Evolutionary conservation across 345 rosid genomes (phyloP), one percentile per base, ranked within the genome.

Genomic region (Cardamine chenopodiifolia): DNA sequence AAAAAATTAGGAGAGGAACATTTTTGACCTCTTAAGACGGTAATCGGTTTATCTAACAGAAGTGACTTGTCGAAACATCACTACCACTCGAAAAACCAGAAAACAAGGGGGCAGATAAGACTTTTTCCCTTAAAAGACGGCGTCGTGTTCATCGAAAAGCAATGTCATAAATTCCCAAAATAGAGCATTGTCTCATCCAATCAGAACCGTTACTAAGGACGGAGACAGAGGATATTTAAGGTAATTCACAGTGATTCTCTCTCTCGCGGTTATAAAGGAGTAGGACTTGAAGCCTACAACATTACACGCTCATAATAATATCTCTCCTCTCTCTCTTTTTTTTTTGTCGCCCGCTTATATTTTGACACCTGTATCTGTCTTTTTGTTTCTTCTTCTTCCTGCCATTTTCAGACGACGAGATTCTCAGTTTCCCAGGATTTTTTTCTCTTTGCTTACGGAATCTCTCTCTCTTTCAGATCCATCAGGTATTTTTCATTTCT

Each of bases 81-180:
- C 72, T 71, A 58, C 73, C 80, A 77, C 73, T 71, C 31, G 14
- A 70, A 20, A 18, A n/a, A 42, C 2, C 25, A 70, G 29, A 68
- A 44, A 34, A 48, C 17, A 23, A 40, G 73, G 81, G 72, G 72
- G 56, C 14, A 65, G 0, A 39, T 0, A 55, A 9, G 81, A 57
- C 77, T 20, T 71, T 65, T 57, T 0, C 0, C 0, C 6, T 6
- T 0, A 8, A 20, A 32, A 65, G 15, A 77, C 80, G 76, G 55
- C 72, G 77, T 77, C 81, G 73, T 71, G 65, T 71, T 77, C 81
- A 6, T 37, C 54, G 48, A 65, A 77, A 77, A 77, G 80, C 68
- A 71, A 3, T 13, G 52, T 9, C 20, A 34, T 56, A 2, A 6
- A 77, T 66, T 57, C 81, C 81, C 57, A 71, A 77, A 77, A 71